A percentile compares a stretch with the other conserved stretches of the same genome.
These are phyloP conservation scores for Plenodomus lindquistii DNA, from an alignment of 2,329 filamentous ascomycete genomes.

Conservation along the genomic window DNA sequence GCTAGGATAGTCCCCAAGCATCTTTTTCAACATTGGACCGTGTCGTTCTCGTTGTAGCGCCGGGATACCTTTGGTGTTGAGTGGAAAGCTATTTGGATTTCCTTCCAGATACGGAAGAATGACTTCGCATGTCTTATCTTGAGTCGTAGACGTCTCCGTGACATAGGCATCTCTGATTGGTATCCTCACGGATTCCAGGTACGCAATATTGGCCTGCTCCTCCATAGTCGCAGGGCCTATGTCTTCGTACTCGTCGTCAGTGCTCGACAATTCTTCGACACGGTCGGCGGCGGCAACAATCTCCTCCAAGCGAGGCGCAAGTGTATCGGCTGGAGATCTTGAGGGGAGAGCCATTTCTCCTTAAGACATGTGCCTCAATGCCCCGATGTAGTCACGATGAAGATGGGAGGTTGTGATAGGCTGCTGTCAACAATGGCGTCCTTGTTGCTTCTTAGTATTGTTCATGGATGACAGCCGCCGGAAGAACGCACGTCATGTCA, in stretches of 20 bases:
- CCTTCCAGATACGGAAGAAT: constrained; percentile 69
- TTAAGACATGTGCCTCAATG: constrained; percentile 8
- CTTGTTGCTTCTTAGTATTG: constrained; percentile 32
- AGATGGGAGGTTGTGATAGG: constrained; percentile 23
- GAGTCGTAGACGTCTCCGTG: constrained; percentile 69
- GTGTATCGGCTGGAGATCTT: constrained; percentile 19
- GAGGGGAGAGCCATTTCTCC: constrained; percentile 33
- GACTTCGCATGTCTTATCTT: constrained; percentile 69
- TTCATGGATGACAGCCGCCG: constrained; percentile 19
- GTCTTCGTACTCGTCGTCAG: constrained; percentile 42
- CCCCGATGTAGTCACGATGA: constrained; percentile 6
- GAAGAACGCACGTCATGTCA: constrained; percentile 10
- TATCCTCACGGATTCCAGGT: constrained; percentile 45
- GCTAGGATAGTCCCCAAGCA: constrained; percentile 64
- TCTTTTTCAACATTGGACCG: constrained; percentile 63
- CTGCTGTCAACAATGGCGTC: constrained; percentile 29
- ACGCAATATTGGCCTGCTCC: constrained; percentile 34
- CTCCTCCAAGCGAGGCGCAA: constrained; percentile 34
- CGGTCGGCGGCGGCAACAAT: constrained; percentile 27
- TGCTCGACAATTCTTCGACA: constrained; percentile 44
- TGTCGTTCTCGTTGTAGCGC: constrained; percentile 68
- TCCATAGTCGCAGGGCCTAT: constrained; percentile 34
- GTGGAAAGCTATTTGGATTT: constrained; percentile 55
- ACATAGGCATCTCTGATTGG: constrained; percentile 66
- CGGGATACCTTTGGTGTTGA: constrained; percentile 75